These are phyloP conservation scores for Tolypocladium cylindrosporum DNA, from an alignment of 2,329 filamentous ascomycete species.

Conservation along the genomic window DNA sequence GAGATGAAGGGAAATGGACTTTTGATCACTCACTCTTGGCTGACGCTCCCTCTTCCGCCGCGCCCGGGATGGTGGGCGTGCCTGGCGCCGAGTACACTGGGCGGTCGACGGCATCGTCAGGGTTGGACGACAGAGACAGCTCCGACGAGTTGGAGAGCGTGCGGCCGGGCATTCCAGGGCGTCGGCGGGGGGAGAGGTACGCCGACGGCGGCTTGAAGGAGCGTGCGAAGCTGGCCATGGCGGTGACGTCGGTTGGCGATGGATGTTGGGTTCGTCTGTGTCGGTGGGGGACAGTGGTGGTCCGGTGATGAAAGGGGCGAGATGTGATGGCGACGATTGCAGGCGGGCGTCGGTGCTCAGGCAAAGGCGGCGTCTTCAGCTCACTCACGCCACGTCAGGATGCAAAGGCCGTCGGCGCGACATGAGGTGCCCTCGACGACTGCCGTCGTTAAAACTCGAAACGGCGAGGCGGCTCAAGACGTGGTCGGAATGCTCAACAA, in stretches of 20 bases:
- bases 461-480: not conserved
- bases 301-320: not conserved
- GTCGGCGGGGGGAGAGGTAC: constrained; percentile 31
- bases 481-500: not conserved
- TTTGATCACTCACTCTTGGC: constrained; percentile 7
- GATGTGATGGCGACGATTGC: not conserved
- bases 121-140: constrained; percentile 22
- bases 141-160: constrained; percentile 38
- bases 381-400: not conserved
- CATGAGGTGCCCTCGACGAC: not conserved
- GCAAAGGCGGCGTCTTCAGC: not conserved
- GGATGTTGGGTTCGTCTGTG: not conserved
- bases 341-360: not conserved
- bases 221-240: constrained; percentile 38
- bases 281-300: not conserved
- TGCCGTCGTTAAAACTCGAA: not conserved
- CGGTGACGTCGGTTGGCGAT: not conserved
- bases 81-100: constrained; percentile 14
- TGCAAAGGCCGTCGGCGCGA: not conserved
- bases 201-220: constrained; percentile 36
- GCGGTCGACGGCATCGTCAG: constrained; percentile 19
- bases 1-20: constrained; percentile 5
- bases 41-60: not conserved
- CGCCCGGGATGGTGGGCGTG: constrained; percentile 13
- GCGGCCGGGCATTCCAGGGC: constrained; percentile 32